Evolutionary conservation across 306 rosid species (phyloP), one percentile per base, ranked within the genome.

Genomic region (Lathyrus aphaca): DNA sequence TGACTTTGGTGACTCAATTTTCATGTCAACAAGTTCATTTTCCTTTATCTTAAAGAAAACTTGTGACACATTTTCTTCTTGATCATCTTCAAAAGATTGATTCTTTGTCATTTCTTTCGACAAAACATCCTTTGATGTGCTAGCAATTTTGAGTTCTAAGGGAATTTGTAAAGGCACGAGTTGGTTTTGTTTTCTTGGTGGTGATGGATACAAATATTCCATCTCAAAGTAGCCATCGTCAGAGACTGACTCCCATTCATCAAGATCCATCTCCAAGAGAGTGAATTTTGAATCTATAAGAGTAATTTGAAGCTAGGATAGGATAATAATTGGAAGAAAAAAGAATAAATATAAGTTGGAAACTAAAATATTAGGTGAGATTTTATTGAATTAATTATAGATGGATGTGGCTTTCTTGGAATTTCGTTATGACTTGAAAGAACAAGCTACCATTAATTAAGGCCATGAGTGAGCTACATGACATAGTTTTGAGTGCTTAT

Each of bases 1-100:
- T 2, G 96, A 83, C 74, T 57, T 91, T 3, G 97, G 96, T 10
- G 89, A 81, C 67, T 87, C 91, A 80, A 84, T 71, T 86, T 84
- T 89, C 91, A 86, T 87, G 90, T 91, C 97, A 80, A 66, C 95
- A 30, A 83, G 87, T 83, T 92, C 90, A 69, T 85, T 86, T 77
- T 89, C 96, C 86, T 80, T 85, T 68, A 67, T 79, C 77, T 84
- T 86, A 87, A 89, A 92, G 83, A 79, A 87, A 74, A 87, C 92
- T 59, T 80, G 84, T 13, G 90, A 84, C 35, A 72, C 82, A 8
- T 79, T 38, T 39, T 84, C 91, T 62, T 62, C 68, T 57, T 74
- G 84, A 58, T 83, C 89, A 19, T 64, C 77, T 60, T 75, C 89
- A 11, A 63, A 19, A 63, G 68, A 8, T 39, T 77, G 72, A 8